Evolutionary conservation across 176 grass and related monocot species (phyloP), one percentile per base, ranked within the genome.

Genomic region (Triticum turgidum): DNA sequence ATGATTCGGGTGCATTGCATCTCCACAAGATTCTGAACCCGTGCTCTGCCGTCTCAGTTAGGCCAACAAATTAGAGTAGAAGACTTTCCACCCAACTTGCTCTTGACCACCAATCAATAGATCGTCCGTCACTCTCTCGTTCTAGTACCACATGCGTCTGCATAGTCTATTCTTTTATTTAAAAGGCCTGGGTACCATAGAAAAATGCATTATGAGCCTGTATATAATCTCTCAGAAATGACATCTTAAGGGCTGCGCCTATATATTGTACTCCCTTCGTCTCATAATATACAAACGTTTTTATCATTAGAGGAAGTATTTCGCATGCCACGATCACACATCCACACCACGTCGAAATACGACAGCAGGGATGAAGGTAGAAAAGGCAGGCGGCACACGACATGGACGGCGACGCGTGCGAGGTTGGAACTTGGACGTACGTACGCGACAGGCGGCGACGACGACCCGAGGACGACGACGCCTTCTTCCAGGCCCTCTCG

Each of bases 401-500:
- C 37, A 72, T 38, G 49, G 44, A 29, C 1, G 24, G 32, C 13
- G 89, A 59, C 68, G 84, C 77, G 73, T 62, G 83, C 69, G 49
- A 49, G 80, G 34, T 87, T 73, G 85, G 76, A 41, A 83, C 37
- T 72, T 78, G 83, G 74, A 80, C 34, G 81, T 45, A 83, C 44
- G 79, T 33, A 70, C 42, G 24, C 63, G 69, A 87, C 69, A 59
- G 5, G 76, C 47, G 49, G 47, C 70, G 72, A 86, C 70, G 72
- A 86, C 49, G 35, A 30, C 13, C 74, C 85, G 27, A 64, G 79
- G 22, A 6, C 79, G 65, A 51, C 70, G 61, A 81, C 77, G 66
- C 80, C 74, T 27, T 59, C 66, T 83, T 87, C 84, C 25, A 90
- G 76, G 89, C 35, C 75, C 61, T 87, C 85, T 91, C 85, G 89